Base-by-base conservation (phyloP, 2,329 filamentous ascomycete genomes). In the Ambrosiella xylebori region DNA sequence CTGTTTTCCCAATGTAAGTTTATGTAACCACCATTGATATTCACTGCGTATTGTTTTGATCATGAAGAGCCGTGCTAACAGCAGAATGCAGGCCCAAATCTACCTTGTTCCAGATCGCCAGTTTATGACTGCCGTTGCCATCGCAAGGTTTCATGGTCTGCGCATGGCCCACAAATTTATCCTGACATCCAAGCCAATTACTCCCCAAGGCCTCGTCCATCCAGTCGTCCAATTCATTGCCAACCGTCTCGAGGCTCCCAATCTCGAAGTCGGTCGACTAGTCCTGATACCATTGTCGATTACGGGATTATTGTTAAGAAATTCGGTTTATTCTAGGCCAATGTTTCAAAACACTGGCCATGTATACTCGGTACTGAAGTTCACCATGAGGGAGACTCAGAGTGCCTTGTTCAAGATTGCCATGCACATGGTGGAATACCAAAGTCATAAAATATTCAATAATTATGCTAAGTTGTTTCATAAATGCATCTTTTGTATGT, bases 401-500 rank as follows among this genome's bases (percentile, higher is more conserved):
- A 45, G 51, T n/a, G 56, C 53, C 6, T 47, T 61, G 38, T 38
- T 55, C n/a, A 52, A 53, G 8, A 56, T 61, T 17, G 17, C 49
- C 6, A 35, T 61, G 12, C 45, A 53, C 11, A 52, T 61, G 35
- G 54, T 58, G 38, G 53, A 55, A 27, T 56, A 56, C 12, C 59
- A 61, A 19, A n/a, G 56, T 36, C 49, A 55, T 7, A 52, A 56
- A 36, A 61, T 58, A 40, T 54, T 54, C 35, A 61, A 58, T 52
- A 56, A 61, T 19, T 61, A 61, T 41, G 51, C 59, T 9, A 56
- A 61, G 53, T 39, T 61, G 35, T 55, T 61, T 13, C 57, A 61
- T 53, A 61, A 58, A 36, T 61, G 59, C 54, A n/a, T 61, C 4
- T 41, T 58, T 8, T 56, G 56, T 47, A 39, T 54, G 4, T 19